Evolutionary conservation across 768 basidiomycete species (phyloP), one percentile per base, ranked within the genome.

Genomic region (Trametes elegans): DNA sequence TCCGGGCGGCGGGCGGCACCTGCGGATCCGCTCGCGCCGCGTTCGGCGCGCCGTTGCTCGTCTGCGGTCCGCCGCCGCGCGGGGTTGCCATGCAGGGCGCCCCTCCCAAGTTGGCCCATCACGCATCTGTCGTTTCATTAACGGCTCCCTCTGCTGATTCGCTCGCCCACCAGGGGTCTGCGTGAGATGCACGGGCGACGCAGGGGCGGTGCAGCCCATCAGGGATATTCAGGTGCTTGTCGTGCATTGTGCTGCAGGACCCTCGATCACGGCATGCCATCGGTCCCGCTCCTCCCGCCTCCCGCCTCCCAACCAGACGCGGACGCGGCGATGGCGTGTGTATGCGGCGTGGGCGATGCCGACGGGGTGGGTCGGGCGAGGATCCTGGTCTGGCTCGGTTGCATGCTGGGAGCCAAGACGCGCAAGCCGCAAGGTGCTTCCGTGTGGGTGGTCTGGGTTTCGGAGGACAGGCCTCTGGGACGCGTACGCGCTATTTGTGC

Each of bases 71-170:
- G 10, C 51, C 29, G 16, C 2, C 34, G 42, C 42, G 41, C 51
- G 42, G 42, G 51, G 50, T 52, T 35, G 36, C 51, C 43, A 38
- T 24, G 32, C 40, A 19, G 7, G 49, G 21, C 26, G 14, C 9
- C 38, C n/a, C 36, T n/a, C n/a, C n/a, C 41, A n/a, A 10, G 42
- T 34, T 29, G 7, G n/a, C 32, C 24, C 42, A 44, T 44, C 42
- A 53, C 16, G 14, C 51, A 53, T 53, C 51, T 53, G 51, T 45
- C 51, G 51, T 53, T 41, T 53, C 51, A 44, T 35, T 44, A 27
- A 36, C 19, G 45, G 6, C 21, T n/a, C 39, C 23, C 42, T 27
- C 50, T 31, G 23, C 27, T 38, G 51, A 53, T 44, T 53, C 35
- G 51, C 42, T 53, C 42, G 29, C 45, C 31, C 32, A 19, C 10